Evolutionary conservation across 306 rosid species (phyloP), one percentile per base, ranked within the genome.

Genomic region (Rubus idaeus): DNA sequence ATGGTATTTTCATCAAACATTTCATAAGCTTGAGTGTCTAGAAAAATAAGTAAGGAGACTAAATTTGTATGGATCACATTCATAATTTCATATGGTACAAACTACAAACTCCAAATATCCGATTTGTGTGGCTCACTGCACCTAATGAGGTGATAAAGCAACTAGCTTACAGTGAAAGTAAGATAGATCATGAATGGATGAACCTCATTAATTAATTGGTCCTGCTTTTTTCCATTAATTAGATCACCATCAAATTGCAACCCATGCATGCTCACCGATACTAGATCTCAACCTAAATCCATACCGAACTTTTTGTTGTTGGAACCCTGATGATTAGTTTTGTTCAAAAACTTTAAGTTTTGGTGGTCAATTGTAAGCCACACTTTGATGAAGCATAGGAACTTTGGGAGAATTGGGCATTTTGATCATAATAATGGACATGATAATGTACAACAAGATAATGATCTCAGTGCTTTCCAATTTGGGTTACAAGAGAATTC

Each of bases 401-500:
- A 17, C 30, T 66, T 66, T n/a, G 17, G 51, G 40, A 66, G 46
- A 37, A 35, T 65, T 65, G 9, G 47, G 47, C 52, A 21, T 44
- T 40, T 37, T 20, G 45, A 65, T 5, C 70, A 65, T 67, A 46
- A 46, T 68, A 45, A 46, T 68, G 23, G 18, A 5, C 58, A 42
- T 42, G 41, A 49, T 55, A 73, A 63, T 72, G 17, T 63, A 79
- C 78, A 79, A 64, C 73, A 65, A 79, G 78, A 66, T 8, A 30
- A 30, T n/a, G 50, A 62, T 70, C 83, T 79, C 69, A 73, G 71
- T 23, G 68, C 73, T 49, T 45, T 55, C 56, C 71, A 53, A 62
- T 2, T 75, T 75, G 47, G 78, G 78, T 81, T 77, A 82, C 68
- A 56, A 63, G 83, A 41, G 52, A 79, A 73, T 60, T 79, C 71